These are phyloP conservation scores for Lactarius sp. DNA, from an alignment of 768 basidiomycete genomes.

Conservation along the genomic window DNA sequence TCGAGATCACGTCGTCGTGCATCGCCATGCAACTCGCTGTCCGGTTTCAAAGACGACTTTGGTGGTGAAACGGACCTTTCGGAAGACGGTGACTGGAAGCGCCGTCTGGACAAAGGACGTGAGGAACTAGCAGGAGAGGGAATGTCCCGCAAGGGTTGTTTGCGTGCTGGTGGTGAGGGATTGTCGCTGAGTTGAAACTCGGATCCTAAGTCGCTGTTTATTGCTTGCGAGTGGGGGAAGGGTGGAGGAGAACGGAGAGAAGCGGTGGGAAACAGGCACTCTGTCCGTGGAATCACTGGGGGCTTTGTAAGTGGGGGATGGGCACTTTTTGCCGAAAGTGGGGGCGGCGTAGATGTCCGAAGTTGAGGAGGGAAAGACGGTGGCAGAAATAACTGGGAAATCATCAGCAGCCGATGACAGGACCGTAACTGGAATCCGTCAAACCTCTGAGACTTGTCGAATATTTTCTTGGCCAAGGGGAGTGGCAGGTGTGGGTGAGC, in stretches of 20 bases:
- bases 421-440: neutral
- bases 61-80: neutral
- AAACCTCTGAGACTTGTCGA: slow-evolving; percentile 17
- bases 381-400: slow-evolving; percentile 17
- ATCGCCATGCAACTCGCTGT: neutral
- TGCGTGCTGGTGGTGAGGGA: neutral
- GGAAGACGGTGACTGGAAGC: neutral
- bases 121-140: neutral
- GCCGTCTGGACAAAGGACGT: neutral
- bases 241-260: slow-evolving; percentile 10
- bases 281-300: slow-evolving; percentile 11
- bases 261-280: neutral
- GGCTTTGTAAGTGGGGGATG: slow-evolving; percentile 14
- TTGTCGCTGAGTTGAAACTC: neutral
- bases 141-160: neutral
- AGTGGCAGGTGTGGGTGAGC: neutral
- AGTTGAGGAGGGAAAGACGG: slow-evolving; percentile 24
- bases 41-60: neutral
- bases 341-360: slow-evolving; percentile 20
- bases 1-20: slow-evolving; percentile 28
- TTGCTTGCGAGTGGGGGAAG: slow-evolving; percentile 17
- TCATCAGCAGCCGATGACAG: neutral
- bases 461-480: slow-evolving; percentile 1
- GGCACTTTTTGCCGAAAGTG: neutral
- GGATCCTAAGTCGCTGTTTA: neutral